Conservation (phyloP, 352 stramenopile genomes). For the Pythium phragmiticola region DNA sequence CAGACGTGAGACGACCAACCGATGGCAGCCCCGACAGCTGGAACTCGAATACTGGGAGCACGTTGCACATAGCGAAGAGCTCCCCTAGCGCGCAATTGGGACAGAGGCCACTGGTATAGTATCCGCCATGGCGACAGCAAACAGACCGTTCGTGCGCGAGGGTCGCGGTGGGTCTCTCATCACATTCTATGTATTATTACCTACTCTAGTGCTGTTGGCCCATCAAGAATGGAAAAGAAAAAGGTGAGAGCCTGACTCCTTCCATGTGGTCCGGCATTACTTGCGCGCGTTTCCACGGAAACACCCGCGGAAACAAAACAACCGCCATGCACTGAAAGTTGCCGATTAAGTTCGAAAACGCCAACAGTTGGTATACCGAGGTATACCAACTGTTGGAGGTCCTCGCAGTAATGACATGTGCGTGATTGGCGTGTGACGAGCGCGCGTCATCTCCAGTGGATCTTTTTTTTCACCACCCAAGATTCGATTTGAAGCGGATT, state of each 20-base stretch:
- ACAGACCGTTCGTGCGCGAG: too few relatives aligned
- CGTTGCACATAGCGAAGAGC: too few relatives aligned
- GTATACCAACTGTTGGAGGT: too few relatives aligned
- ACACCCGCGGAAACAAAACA: background rate
- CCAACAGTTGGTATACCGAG: background rate
- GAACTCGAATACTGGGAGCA: too few relatives aligned
- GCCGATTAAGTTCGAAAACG: background rate
- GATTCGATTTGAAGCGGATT: slow-evolving; percentile 9
- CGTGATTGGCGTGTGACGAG: slow-evolving; percentile 1
- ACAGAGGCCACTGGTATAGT: too few relatives aligned
- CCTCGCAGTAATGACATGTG: slow-evolving; percentile 3
- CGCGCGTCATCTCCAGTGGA: background rate
- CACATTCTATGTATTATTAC: background rate
- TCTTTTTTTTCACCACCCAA: background rate
- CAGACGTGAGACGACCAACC: too few relatives aligned
- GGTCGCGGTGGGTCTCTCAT: too few relatives aligned
- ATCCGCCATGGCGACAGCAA: too few relatives aligned
- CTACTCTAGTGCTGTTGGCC: background rate
- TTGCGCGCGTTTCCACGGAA: slow-evolving; percentile 6
- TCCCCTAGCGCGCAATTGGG: too few relatives aligned
- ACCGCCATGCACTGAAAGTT: background rate
- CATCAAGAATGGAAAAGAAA: too few relatives aligned
- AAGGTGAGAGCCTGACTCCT: background rate
- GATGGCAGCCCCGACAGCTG: background rate
- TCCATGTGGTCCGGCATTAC: background rate